Percentiles rank a stretch among this genome's conserved stretches.
Conservation (phyloP, 2,329 filamentous ascomycete species). For the Ilyonectria sp. region DNA sequence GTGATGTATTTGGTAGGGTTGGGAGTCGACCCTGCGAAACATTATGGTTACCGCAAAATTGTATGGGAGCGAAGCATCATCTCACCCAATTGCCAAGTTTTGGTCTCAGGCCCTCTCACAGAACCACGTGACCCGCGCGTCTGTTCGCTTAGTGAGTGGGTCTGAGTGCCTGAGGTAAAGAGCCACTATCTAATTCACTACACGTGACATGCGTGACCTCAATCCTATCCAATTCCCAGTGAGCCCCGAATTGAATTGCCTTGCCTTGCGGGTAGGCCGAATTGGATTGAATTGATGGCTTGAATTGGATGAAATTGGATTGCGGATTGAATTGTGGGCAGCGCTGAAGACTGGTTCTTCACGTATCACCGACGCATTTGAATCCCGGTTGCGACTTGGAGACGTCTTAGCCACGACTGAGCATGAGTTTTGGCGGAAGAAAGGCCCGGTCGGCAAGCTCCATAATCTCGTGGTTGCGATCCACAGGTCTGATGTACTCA, state of each 20-base stretch:
- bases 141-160: too few relatives aligned
- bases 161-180: too few relatives aligned
- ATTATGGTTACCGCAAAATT: too few relatives aligned
- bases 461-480: slow-evolving; percentile 33
- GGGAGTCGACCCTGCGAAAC: too few relatives aligned
- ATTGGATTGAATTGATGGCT: background rate
- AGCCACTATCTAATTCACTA: background rate
- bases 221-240: background rate
- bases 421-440: slow-evolving; percentile 24
- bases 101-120: too few relatives aligned
- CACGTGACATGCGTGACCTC: background rate
- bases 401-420: slow-evolving; percentile 10
- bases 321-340: background rate
- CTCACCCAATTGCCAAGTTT: too few relatives aligned
- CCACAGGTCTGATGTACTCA: slow-evolving; percentile 28
- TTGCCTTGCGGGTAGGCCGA: background rate
- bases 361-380: slow-evolving; percentile 23
- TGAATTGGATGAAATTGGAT: background rate
- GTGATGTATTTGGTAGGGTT: too few relatives aligned
- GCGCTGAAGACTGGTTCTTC: background rate
- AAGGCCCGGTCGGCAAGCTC: slow-evolving; percentile 34
- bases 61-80: too few relatives aligned
- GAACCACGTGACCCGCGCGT: too few relatives aligned
- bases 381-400: slow-evolving; percentile 6
- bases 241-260: background rate